Percentiles rank a stretch among this genome's conserved stretches.
Evolutionary conservation across 495 filamentous ascomycete genomes (phyloP).

Genomic region (Mycothermus thermophilus): DNA sequence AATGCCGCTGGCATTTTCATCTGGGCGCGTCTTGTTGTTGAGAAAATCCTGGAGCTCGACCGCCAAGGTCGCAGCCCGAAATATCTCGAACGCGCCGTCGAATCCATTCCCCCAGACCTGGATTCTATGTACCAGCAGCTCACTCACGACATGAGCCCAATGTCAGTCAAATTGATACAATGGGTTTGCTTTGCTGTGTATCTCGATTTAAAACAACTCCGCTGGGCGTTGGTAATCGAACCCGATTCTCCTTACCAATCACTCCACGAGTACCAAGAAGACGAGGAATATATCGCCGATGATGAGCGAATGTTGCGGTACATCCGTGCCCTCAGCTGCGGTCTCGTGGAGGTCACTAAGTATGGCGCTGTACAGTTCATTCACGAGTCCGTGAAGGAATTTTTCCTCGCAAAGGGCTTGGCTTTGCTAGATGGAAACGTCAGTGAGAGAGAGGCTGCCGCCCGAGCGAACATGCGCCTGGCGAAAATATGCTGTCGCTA

Average conservation of each 20-base stretch:
- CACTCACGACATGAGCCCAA: constrained; percentile 6
- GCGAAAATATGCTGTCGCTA: constrained; percentile 14
- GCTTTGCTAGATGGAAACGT: constrained; percentile 1
- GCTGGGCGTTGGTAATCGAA: constrained; percentile 19
- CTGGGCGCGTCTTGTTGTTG: constrained; percentile 22
- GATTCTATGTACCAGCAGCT: constrained; percentile 17
- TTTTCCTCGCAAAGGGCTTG: constrained; percentile 17
- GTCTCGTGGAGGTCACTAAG: constrained; percentile 20
- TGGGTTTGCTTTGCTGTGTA: constrained; percentile 22
- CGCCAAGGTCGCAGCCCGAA: constrained; percentile 5
- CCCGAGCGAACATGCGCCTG: constrained; percentile 10
- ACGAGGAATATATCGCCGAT: constrained; percentile 4
- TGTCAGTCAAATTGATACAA: constrained; percentile 17
- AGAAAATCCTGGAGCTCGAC: constrained; percentile 8
- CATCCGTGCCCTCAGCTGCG: constrained; percentile 20
- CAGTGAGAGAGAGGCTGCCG: constrained; percentile 4
- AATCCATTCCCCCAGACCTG: constrained; percentile 14
- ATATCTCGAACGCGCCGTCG: constrained; percentile 7
- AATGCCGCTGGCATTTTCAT: constrained; percentile 19
- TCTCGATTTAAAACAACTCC: constrained; percentile 18
- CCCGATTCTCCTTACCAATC: constrained; percentile 8
- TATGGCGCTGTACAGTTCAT: constrained; percentile 24
- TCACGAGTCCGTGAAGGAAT: constrained; percentile 30
- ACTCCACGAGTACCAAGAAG: constrained; percentile 8
- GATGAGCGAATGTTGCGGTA: constrained; percentile 14